These are phyloP conservation scores for Pestalotiopsis sp. DNA, from an alignment of 2,329 filamentous ascomycete species.

Conservation along the genomic window DNA sequence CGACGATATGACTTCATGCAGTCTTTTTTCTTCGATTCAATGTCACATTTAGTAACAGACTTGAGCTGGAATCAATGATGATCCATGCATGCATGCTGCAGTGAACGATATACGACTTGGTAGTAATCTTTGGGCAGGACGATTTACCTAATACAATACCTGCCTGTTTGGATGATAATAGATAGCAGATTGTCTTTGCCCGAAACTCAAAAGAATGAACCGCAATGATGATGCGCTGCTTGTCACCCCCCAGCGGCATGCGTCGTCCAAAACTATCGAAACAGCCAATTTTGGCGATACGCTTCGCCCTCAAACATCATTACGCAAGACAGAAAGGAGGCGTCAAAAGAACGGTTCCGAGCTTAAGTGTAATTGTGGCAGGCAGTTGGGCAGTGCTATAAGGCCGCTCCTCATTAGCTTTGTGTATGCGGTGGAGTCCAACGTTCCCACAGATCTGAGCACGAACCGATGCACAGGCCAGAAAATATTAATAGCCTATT, in stretches of 20 bases:
- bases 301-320: background rate
- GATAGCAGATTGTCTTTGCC: background rate
- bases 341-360: background rate
- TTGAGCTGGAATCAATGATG: background rate
- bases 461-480: background rate
- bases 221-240: background rate
- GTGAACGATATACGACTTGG: background rate
- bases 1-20: background rate
- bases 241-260: background rate
- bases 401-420: background rate
- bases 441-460: background rate
- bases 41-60: background rate
- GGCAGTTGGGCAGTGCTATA: background rate
- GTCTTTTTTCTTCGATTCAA: too few species aligned
- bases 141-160: background rate
- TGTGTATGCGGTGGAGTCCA: background rate
- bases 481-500: background rate
- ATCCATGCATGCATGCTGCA: background rate
- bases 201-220: background rate
- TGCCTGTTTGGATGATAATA: background rate
- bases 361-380: background rate
- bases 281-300: background rate
- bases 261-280: background rate
- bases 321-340: background rate
- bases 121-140: background rate